These are phyloP conservation scores for Pythium pyrilobum DNA, from an alignment of 352 stramenopile species.

Conservation along the genomic window DNA sequence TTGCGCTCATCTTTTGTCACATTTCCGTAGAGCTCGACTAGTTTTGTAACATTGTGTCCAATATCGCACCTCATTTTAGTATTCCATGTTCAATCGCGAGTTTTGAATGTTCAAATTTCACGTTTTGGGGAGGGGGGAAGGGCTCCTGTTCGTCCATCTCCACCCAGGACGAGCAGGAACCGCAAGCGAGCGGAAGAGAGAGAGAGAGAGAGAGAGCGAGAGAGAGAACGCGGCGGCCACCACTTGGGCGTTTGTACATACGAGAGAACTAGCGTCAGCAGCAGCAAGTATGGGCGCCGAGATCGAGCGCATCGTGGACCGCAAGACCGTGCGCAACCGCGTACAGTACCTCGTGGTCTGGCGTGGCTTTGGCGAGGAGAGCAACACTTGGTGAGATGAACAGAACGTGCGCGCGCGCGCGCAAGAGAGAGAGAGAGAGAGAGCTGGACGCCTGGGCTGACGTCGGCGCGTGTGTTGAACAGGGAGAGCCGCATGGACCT, in stretches of 20 bases:
- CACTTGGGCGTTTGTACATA: background rate
- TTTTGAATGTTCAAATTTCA: slow-evolving; percentile 16
- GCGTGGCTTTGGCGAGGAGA: slow-evolving; percentile 73
- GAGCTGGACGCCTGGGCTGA: no score
- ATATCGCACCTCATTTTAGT: slow-evolving; percentile 6
- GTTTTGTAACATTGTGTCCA: background rate
- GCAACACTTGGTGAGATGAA: slow-evolving; percentile 66
- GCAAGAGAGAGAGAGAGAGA: no score
- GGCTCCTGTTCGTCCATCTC: slow-evolving; percentile 3
- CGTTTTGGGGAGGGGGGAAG: background rate
- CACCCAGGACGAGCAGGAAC: background rate
- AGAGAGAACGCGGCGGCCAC: background rate
- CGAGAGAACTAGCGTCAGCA: background rate
- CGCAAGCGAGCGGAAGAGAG: background rate
- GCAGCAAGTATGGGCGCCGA: slow-evolving; percentile 37
- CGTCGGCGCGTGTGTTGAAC: no score
- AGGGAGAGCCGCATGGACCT: slow-evolving; percentile 85
- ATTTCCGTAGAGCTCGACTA: background rate
- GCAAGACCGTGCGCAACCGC: slow-evolving; percentile 70
- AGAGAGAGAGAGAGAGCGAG: background rate
- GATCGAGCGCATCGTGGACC: slow-evolving; percentile 80
- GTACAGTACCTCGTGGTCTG: slow-evolving; percentile 84
- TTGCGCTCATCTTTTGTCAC: background rate
- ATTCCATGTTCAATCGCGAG: slow-evolving; percentile 1
- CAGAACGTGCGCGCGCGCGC: background rate